phyloP scores from a whole-genome alignment of 164 flowering plant species.

The Pachysandra terminalis region DNA sequence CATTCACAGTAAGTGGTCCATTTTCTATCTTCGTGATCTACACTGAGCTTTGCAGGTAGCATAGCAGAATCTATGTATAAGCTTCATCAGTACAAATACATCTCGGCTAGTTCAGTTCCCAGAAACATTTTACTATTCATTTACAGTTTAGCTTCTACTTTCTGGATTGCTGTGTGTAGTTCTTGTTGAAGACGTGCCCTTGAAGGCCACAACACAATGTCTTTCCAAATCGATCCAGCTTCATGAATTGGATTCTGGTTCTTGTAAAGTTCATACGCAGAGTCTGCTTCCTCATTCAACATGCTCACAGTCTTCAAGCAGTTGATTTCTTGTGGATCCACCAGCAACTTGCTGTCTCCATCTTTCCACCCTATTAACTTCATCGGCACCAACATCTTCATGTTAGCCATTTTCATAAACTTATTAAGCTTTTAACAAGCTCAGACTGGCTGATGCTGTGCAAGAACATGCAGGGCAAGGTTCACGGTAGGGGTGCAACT shows the following conservation, averaged over 20 bases:
- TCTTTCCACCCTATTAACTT: slow-evolving; percentile 88
- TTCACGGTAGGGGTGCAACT: no score
- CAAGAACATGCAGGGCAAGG: no score
- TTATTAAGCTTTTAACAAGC: not conserved
- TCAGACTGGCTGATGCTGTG: no score
- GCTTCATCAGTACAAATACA: not conserved
- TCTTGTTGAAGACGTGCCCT: slow-evolving; percentile 46
- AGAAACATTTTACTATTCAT: no score
- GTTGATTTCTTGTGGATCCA: slow-evolving; percentile 68
- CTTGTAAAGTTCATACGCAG: slow-evolving; percentile 59
- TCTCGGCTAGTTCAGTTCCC: not conserved
- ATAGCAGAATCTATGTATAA: not conserved
- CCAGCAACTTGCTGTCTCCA: slow-evolving; percentile 50
- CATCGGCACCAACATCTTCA: not conserved
- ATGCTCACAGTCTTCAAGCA: slow-evolving; percentile 41
- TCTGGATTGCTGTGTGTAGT: slow-evolving; percentile 47
- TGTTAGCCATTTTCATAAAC: not conserved
- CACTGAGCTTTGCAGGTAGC: not conserved
- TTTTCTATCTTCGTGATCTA: not conserved
- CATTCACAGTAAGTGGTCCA: not conserved
- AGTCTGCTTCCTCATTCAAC: slow-evolving; percentile 69
- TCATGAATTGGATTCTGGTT: slow-evolving; percentile 17
- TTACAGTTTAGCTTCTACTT: slow-evolving; percentile 26
- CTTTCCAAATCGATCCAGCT: slow-evolving; percentile 62
- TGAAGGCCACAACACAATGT: slow-evolving; percentile 43